Percentiles rank a stretch among this genome's conserved stretches.
Conservation (phyloP, 352 stramenopile genomes). For the Globisporangium radiosum region DNA sequence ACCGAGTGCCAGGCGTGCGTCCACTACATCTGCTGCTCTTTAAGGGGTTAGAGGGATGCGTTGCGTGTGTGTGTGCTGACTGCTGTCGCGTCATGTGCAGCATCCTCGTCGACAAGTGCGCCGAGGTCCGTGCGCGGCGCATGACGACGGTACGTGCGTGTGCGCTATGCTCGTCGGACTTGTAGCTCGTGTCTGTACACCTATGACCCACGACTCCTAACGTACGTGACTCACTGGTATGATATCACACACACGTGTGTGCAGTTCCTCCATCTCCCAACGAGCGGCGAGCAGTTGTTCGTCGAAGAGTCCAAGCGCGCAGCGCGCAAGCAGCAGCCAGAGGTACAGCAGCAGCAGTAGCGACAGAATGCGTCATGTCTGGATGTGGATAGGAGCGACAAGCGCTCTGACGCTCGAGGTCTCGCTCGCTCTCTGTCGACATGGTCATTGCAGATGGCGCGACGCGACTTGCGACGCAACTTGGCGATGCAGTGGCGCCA, state of each 20-base stretch:
- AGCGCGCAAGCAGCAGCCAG: slow-evolving; percentile 20
- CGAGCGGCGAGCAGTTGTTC: slow-evolving; percentile 29
- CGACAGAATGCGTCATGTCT: neutral
- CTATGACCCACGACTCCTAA: too few relatives aligned
- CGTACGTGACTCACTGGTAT: neutral
- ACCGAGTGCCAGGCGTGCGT: slow-evolving; percentile 35
- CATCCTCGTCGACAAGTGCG: slow-evolving; percentile 37
- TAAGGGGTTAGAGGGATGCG: too few relatives aligned
- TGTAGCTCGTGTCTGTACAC: neutral
- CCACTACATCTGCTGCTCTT: too few relatives aligned
- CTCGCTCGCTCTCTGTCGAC: neutral
- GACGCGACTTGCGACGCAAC: slow-evolving; percentile 18
- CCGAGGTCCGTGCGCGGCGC: slow-evolving; percentile 35
- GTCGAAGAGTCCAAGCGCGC: slow-evolving; percentile 19
- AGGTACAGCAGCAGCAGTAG: slow-evolving; percentile 8
- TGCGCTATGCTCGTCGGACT: neutral
- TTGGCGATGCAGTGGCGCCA: slow-evolving; percentile 22
- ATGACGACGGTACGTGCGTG: slow-evolving; percentile 27
- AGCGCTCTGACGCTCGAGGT: neutral
- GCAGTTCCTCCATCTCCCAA: slow-evolving; percentile 28
- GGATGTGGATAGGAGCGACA: neutral
- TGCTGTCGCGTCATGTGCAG: slow-evolving; percentile 4
- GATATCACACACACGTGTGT: neutral
- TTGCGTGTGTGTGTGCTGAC: neutral
- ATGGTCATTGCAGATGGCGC: slow-evolving; percentile 14